Base-by-base conservation (phyloP, 1,284 basidiomycete genomes). In the Rhizoctonia solani region DNA sequence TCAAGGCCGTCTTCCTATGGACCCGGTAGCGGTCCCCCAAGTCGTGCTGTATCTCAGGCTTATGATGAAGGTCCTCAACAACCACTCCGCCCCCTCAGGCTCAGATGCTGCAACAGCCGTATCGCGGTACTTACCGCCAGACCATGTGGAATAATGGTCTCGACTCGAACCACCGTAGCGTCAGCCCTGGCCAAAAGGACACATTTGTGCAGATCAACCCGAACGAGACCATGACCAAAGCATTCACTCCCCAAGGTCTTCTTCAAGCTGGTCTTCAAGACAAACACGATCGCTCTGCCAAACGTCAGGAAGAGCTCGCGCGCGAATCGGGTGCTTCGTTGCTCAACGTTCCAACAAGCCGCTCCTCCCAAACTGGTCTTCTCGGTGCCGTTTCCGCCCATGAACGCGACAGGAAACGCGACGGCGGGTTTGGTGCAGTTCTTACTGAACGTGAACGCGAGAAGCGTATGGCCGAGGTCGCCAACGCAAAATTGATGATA, bases 361-460 rank as follows among this genome's bases (percentile, higher is more conserved):
- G 0, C 94, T 93, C 3, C 93, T 96, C 97, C 8, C 93, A 97
- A 77, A 93, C 92, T 37, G 97, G 97, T 41, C 84, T 99, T 39
- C 85, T 99, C 52, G 96, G 96, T 23, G 95, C 95, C 1, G 95
- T 99, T 73, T 94, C 93, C 27, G 92, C 90, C 19, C 94, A 97
- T 77, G 95, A 99, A 78, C 85, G 92, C 66, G 95, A 98, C 69
- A 84, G 94, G 71, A 95, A 96, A 76, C 87, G 93, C 42, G 93
- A 96, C 56, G 95, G 96, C 63, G 96, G 96, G 27, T 86, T 97
- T 32, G 96, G 96, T 66, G 95, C 95, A 30, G 87, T 93, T 1
- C 80, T 99, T 72, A 98, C 96, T 1, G 95, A 98, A 79, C 86
- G 95, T 41, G 95, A 98, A 78, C 85, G 95, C 53, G 94, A 98